A percentile compares a stretch with the other conserved stretches of the same genome.
Evolutionary conservation across 2,329 filamentous ascomycete species (phyloP).

Genomic region (Pleomassaria siparia): DNA sequence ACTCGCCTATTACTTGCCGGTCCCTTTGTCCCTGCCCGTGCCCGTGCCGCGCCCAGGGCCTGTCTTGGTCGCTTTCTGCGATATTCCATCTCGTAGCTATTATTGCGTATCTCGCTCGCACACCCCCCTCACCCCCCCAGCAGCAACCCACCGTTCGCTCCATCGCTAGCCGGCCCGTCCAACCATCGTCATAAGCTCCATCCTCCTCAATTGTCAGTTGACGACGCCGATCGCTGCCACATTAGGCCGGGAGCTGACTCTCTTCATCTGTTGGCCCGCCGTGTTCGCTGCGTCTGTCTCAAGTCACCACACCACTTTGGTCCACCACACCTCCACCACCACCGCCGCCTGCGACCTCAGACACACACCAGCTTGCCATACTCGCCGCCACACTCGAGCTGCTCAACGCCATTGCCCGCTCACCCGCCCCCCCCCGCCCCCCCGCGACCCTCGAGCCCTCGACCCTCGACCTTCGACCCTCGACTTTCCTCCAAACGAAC

Average conservation of each 20-base stretch:
- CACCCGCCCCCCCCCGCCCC: no score
- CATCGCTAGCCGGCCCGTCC: constrained; percentile 6
- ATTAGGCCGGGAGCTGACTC: constrained; percentile 10
- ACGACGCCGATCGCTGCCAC: constrained; percentile 13
- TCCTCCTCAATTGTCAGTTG: constrained; percentile 10
- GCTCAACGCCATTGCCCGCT: constrained; percentile 6
- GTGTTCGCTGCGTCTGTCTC: constrained; percentile 6
- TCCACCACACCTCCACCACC: constrained; percentile 11
- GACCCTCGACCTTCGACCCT: constrained; percentile 5
- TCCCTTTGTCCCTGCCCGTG: background rate
- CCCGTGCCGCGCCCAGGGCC: background rate
- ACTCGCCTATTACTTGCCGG: background rate
- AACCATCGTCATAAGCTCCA: constrained; percentile 16
- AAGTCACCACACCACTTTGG: constrained; percentile 15
- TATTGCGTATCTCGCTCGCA: background rate
- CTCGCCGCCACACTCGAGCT: background rate
- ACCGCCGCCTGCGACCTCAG: constrained; percentile 5
- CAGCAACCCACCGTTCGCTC: background rate
- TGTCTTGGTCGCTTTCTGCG: background rate
- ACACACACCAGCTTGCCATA: constrained; percentile 9
- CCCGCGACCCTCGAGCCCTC: constrained; percentile 10
- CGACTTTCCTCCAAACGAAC: no score
- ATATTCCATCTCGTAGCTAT: background rate
- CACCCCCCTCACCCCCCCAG: background rate
- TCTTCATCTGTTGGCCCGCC: constrained; percentile 5